phyloP scores from a whole-genome alignment of 345 rosid genomes.

The Clausena lansium region DNA sequence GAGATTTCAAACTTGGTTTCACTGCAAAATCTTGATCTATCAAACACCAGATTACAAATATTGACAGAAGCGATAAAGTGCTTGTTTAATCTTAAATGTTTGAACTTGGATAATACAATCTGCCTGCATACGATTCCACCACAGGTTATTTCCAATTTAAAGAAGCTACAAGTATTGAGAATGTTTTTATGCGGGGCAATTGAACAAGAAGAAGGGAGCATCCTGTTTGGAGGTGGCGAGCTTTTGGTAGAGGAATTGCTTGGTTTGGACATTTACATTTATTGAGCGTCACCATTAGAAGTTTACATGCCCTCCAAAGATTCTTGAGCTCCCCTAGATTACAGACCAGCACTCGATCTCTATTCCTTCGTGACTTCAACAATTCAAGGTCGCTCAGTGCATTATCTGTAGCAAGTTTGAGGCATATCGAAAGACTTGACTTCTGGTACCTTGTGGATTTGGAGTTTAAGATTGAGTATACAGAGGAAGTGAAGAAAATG shows the following conservation, averaged over 20 bases:
- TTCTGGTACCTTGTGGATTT: background rate
- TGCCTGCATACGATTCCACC: background rate
- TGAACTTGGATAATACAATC: constrained; percentile 13
- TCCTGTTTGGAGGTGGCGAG: too few relatives aligned
- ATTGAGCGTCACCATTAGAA: background rate
- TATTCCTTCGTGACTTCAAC: too few relatives aligned
- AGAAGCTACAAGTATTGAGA: too few relatives aligned
- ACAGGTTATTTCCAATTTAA: too few relatives aligned
- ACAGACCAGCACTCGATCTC: too few relatives aligned
- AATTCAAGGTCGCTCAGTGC: background rate
- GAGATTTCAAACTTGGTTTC: constrained; percentile 6
- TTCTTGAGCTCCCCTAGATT: background rate
- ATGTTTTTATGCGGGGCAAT: too few relatives aligned
- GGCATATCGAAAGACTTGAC: background rate
- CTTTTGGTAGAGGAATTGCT: too few relatives aligned
- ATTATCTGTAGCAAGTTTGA: background rate
- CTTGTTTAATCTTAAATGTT: constrained; percentile 17
- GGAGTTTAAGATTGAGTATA: background rate
- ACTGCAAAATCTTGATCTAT: constrained; percentile 6
- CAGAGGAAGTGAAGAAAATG: background rate
- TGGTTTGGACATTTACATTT: background rate
- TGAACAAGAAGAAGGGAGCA: too few relatives aligned
- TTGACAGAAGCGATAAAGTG: constrained; percentile 23
- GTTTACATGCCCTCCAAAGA: background rate
- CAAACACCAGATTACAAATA: constrained; percentile 10